These are phyloP conservation scores for Lepidopterella palustris DNA, from an alignment of 495 filamentous ascomycete genomes.

Conservation along the genomic window DNA sequence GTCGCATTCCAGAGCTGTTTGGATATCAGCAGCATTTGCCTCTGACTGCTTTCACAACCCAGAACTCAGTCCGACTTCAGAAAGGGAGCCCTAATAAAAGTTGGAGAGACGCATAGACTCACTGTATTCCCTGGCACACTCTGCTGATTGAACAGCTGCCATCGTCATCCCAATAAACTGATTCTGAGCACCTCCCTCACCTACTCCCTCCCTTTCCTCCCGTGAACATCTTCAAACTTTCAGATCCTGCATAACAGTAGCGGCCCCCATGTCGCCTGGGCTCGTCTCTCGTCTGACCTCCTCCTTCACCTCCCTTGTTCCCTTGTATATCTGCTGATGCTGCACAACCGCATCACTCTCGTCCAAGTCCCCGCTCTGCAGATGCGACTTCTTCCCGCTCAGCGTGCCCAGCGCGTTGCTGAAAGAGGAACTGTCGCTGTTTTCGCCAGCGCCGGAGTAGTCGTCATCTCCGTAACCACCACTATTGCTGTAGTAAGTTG, in stretches of 20 bases:
- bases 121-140: slow-evolving; percentile 46
- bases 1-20: slow-evolving; percentile 36
- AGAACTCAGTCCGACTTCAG: too few species aligned
- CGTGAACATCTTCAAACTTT: slow-evolving; percentile 64
- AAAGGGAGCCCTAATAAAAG: too few species aligned
- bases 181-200: slow-evolving; percentile 44
- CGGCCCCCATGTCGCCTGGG: slow-evolving; percentile 46
- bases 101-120: slow-evolving; percentile 26
- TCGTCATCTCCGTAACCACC: slow-evolving; percentile 37
- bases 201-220: slow-evolving; percentile 38
- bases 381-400: slow-evolving; percentile 39
- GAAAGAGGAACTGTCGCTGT: slow-evolving; percentile 45
- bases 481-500: slow-evolving; percentile 34
- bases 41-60: not conserved
- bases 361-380: slow-evolving; percentile 47
- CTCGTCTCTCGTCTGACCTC: slow-evolving; percentile 23
- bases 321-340: slow-evolving; percentile 52
- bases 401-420: slow-evolving; percentile 44
- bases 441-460: slow-evolving; percentile 45
- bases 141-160: slow-evolving; percentile 61
- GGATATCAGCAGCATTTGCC: too few species aligned
- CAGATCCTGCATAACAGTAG: slow-evolving; percentile 61
- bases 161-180: slow-evolving; percentile 62
- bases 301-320: slow-evolving; percentile 30
- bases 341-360: slow-evolving; percentile 49